Evolutionary conservation across 768 basidiomycete species (phyloP).

Genomic region (Tulasnella sp.): DNA sequence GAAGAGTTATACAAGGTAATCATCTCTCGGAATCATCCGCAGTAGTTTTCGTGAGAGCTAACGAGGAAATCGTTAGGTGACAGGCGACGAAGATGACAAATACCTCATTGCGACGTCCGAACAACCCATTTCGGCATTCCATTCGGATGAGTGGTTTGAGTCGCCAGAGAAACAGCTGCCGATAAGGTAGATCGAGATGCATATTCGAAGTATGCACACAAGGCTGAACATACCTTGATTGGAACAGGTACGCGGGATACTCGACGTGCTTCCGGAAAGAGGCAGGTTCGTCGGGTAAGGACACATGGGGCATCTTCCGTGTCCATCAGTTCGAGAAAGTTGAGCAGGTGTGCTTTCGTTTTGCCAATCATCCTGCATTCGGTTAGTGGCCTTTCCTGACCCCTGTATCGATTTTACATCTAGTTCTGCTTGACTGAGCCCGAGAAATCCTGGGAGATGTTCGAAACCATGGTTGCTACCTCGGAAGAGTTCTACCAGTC

Average conservation of each 20-base stretch:
- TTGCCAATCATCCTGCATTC: background rate
- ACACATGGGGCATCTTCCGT: constrained; percentile 99
- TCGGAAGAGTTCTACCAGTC: constrained; percentile 96
- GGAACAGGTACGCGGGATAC: constrained; percentile 36
- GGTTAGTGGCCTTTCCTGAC: background rate
- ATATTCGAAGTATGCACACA: constrained; percentile 28
- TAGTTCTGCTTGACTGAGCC: constrained; percentile 94
- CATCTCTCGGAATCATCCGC: background rate
- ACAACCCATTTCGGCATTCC: constrained; percentile 93
- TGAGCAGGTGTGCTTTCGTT: constrained; percentile 40
- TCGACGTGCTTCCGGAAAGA: constrained; percentile 97
- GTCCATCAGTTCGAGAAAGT: constrained; percentile 99
- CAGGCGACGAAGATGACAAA: constrained; percentile 86
- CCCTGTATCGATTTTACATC: background rate
- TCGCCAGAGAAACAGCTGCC: constrained; percentile 88
- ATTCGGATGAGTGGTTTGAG: constrained; percentile 97
- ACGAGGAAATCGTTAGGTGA: constrained; percentile 42
- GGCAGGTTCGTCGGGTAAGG: constrained; percentile 91
- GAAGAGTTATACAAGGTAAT: constrained; percentile 92
- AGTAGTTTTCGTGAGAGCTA: background rate
- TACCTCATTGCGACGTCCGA: constrained; percentile 99
- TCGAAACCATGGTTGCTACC: constrained; percentile 80
- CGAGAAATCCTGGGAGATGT: constrained; percentile 87
- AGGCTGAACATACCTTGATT: constrained; percentile 53
- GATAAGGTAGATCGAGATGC: constrained; percentile 45